These are phyloP conservation scores for Phtheirospermum japonicum DNA, from an alignment of 257 asterid species.

Conservation along the genomic window DNA sequence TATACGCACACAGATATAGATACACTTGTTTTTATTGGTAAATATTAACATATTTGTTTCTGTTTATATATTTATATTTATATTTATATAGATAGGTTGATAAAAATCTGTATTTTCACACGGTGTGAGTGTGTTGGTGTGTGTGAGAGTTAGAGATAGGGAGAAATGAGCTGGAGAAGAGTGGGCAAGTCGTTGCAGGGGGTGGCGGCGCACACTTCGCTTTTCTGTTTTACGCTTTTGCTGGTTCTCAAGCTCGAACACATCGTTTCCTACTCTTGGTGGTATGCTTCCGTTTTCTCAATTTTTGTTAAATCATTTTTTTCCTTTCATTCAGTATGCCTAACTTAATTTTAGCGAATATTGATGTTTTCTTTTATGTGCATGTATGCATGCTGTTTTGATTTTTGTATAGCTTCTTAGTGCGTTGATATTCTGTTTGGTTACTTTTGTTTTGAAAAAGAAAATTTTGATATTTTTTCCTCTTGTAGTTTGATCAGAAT, in stretches of 20 bases:
- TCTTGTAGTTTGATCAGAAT: slow-evolving; percentile 8
- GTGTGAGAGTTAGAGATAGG: slow-evolving; percentile 25
- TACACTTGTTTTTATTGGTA: background rate
- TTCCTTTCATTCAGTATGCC: background rate
- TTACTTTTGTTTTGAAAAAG: background rate
- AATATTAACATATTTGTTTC: background rate
- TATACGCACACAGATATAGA: background rate
- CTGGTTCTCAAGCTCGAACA: slow-evolving; percentile 91
- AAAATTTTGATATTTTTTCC: background rate
- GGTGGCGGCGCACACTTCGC: slow-evolving; percentile 69
- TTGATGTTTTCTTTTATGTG: slow-evolving; percentile 1
- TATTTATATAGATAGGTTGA: background rate
- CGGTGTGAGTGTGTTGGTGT: slow-evolving; percentile 22
- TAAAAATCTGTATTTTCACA: background rate
- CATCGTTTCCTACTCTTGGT: slow-evolving; percentile 68
- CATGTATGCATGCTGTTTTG: slow-evolving; percentile 16
- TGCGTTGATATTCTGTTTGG: slow-evolving; percentile 10
- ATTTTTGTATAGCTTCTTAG: background rate
- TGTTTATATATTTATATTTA: background rate
- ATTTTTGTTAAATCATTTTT: slow-evolving; percentile 3
- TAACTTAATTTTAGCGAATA: background rate
- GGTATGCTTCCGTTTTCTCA: slow-evolving; percentile 44
- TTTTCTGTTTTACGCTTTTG: slow-evolving; percentile 63
- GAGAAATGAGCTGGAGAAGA: slow-evolving; percentile 91
- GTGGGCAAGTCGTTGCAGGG: slow-evolving; percentile 80